These are phyloP conservation scores for Neurospora tetrasperma DNA, from an alignment of 495 filamentous ascomycete species.

Conservation along the genomic window DNA sequence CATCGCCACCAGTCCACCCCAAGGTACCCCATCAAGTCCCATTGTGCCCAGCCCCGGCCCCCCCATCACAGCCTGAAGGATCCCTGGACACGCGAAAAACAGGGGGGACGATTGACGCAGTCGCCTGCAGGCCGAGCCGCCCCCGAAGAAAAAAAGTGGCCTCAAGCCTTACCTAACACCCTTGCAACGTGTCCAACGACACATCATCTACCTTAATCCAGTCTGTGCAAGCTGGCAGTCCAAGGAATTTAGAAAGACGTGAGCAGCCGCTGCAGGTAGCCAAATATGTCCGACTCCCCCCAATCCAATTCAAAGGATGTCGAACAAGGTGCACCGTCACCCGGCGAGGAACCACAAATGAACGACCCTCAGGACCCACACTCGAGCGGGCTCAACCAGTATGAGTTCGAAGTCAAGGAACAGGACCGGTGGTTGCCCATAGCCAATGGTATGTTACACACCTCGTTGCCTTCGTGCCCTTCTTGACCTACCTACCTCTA, in stretches of 20 bases:
- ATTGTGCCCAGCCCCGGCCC: slow-evolving; percentile 23
- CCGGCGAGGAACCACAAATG: slow-evolving; percentile 67
- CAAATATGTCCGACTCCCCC: slow-evolving; percentile 91
- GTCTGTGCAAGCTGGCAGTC: slow-evolving; percentile 43
- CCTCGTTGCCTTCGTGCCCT: slow-evolving; percentile 33
- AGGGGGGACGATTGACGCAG: slow-evolving; percentile 32
- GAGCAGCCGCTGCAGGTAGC: slow-evolving; percentile 55
- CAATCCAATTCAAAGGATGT: slow-evolving; percentile 89
- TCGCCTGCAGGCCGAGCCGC: slow-evolving; percentile 39
- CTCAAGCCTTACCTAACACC: slow-evolving; percentile 36
- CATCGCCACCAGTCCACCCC: slow-evolving; percentile 15
- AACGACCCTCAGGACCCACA: slow-evolving; percentile 51
- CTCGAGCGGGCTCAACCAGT: slow-evolving; percentile 44
- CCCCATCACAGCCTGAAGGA: slow-evolving; percentile 39
- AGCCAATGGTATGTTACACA: slow-evolving; percentile 81
- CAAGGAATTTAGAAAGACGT: slow-evolving; percentile 48
- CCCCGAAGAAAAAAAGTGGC: slow-evolving; percentile 20
- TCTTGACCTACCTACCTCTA: not conserved
- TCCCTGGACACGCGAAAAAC: slow-evolving; percentile 30
- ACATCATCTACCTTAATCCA: slow-evolving; percentile 38
- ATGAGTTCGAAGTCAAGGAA: slow-evolving; percentile 99
- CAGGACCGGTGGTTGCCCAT: slow-evolving; percentile 99
- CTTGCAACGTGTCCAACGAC: slow-evolving; percentile 46
- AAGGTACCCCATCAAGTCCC: slow-evolving; percentile 5
- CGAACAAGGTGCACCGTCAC: slow-evolving; percentile 87